Conservation (phyloP, 2,329 filamentous ascomycete genomes). For the Talaromyces sp. region DNA sequence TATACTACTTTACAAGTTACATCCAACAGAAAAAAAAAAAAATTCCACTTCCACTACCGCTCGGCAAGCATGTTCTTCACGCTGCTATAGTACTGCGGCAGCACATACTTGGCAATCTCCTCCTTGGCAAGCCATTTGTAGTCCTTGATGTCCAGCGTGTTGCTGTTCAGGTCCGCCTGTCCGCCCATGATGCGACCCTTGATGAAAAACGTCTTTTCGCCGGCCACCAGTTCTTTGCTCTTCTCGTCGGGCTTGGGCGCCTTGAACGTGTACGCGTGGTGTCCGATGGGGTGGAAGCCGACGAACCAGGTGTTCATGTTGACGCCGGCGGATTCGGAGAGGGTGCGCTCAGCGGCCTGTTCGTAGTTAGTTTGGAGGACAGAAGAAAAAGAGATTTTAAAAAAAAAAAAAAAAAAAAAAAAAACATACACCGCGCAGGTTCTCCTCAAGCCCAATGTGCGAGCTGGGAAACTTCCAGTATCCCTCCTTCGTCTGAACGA, state of each 20-base stretch:
- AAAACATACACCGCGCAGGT: conserved; percentile 71
- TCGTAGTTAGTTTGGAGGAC: not conserved
- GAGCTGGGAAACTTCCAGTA: conserved; percentile 79
- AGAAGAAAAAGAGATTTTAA: not conserved
- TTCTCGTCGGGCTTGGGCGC: conserved; percentile 39
- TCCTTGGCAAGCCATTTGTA: conserved; percentile 92
- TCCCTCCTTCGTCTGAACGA: conserved; percentile 67
- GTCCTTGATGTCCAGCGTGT: conserved; percentile 67
- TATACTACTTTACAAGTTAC: conserved; percentile 4
- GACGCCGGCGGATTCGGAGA: conserved; percentile 70
- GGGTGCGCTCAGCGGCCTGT: conserved; percentile 75
- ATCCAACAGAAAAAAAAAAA: conserved; percentile 4
- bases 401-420: not conserved
- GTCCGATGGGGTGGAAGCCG: conserved; percentile 81
- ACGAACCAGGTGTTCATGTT: conserved; percentile 99
- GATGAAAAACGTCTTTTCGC: conserved; percentile 89
- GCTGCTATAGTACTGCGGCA: conserved; percentile 63
- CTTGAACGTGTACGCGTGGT: conserved; percentile 59
- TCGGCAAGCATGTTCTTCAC: conserved; percentile 81
- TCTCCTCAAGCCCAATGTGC: conserved; percentile 64
- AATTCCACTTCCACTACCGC: conserved; percentile 46
- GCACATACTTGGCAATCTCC: conserved; percentile 68
- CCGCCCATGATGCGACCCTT: conserved; percentile 95
- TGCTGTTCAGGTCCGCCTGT: conserved; percentile 74
- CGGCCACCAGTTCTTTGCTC: conserved; percentile 42